Evolutionary conservation across 176 grass and related monocot genomes (phyloP).

Genomic region (Elaeis guineensis): DNA sequence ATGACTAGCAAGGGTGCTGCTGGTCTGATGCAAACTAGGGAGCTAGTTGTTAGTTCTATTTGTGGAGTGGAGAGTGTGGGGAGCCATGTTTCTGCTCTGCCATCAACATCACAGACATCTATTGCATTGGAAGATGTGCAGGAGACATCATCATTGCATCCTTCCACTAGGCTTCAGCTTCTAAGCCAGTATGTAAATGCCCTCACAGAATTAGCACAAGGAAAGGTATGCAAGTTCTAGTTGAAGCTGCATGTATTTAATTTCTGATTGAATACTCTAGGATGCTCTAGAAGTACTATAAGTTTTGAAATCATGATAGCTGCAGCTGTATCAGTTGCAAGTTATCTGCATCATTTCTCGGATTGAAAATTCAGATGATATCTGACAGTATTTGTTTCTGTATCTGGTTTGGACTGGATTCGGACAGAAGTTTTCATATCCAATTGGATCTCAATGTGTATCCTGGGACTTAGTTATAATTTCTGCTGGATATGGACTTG

Average conservation of each 20-base stretch:
- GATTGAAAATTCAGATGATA: no score
- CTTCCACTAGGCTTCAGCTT: slow-evolving; percentile 35
- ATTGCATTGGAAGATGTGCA: slow-evolving; percentile 28
- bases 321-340: no score
- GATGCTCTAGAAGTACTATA: no score
- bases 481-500: no score
- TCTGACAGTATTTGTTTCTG: no score
- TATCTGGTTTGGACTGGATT: no score
- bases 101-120: slow-evolving; percentile 8
- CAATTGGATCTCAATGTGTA: no score
- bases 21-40: slow-evolving; percentile 27
- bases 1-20: slow-evolving; percentile 10
- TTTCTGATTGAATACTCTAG: background rate
- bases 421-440: no score
- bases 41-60: background rate
- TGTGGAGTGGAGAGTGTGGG: slow-evolving; percentile 12
- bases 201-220: slow-evolving; percentile 44
- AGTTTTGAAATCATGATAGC: no score
- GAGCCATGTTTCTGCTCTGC: slow-evolving; percentile 18
- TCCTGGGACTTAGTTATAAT: no score
- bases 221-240: slow-evolving; percentile 39
- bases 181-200: slow-evolving; percentile 47
- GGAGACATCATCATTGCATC: slow-evolving; percentile 24
- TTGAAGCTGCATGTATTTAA: slow-evolving; percentile 8
- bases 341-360: no score